A percentile compares a stretch with the other conserved stretches of the same genome.
Conservation (phyloP, 2,329 filamentous ascomycete species). For the Talaromyces sp. region DNA sequence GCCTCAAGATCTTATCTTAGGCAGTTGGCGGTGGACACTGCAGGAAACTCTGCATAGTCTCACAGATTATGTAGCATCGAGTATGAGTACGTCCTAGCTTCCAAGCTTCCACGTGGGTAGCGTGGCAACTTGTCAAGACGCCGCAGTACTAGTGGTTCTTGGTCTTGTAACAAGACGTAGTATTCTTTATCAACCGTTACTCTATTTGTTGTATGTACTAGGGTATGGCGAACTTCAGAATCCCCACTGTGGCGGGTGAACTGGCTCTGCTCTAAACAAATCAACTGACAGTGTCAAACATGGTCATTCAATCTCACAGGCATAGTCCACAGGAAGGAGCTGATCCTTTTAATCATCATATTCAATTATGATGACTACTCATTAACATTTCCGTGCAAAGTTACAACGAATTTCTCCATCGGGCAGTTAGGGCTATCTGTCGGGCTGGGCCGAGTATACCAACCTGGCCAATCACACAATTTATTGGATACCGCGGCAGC, state of each 20-base stretch:
- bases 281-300: neutral
- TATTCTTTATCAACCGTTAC: too few species aligned
- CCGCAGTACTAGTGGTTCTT: neutral
- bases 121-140: neutral
- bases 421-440: neutral
- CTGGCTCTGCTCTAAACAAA: neutral
- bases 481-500: neutral
- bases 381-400: neutral
- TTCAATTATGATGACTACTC: too few species aligned
- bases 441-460: neutral
- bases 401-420: neutral
- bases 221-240: neutral
- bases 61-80: neutral
- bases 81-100: too few species aligned
- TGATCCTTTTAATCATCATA: neutral
- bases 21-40: neutral
- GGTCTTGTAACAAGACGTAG: neutral
- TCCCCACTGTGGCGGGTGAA: slow-evolving; percentile 3
- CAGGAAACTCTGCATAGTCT: neutral
- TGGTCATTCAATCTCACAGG: neutral
- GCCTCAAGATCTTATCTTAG: neutral
- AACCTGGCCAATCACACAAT: neutral
- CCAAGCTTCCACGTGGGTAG: slow-evolving; percentile 8
- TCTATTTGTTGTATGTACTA: too few species aligned
- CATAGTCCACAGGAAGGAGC: neutral